Conservation (phyloP, 805 yeast species). For the Wickerhamomyces ciferrii region DNA sequence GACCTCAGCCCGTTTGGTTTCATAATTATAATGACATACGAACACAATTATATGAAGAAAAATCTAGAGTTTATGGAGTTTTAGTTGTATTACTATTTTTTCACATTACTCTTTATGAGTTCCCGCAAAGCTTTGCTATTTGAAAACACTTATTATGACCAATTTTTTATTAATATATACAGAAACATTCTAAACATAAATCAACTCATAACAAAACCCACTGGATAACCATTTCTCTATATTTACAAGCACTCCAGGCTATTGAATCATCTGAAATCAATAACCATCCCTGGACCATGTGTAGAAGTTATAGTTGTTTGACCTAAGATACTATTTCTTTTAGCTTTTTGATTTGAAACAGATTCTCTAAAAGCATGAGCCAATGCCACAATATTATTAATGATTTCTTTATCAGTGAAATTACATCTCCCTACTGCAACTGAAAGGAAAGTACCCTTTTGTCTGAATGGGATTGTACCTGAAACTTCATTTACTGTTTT, state of each 20-base stretch:
- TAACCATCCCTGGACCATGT: slow-evolving; percentile 74
- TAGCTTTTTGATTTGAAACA: slow-evolving; percentile 50
- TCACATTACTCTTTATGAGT: no score
- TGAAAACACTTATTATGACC: background rate
- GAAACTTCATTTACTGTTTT: slow-evolving; percentile 46
- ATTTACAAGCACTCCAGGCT: background rate
- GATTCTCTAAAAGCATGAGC: slow-evolving; percentile 54
- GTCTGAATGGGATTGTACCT: slow-evolving; percentile 77
- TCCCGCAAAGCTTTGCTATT: no score
- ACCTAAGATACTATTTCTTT: slow-evolving; percentile 67
- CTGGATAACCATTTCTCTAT: background rate
- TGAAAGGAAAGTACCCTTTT: slow-evolving; percentile 52
- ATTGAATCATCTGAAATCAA: slow-evolving; percentile 33
- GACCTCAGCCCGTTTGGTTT: no score
- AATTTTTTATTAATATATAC: background rate
- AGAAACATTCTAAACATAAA: background rate
- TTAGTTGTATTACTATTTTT: no score
- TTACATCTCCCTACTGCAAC: slow-evolving; percentile 73
- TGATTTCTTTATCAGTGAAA: slow-evolving; percentile 71
- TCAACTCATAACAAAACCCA: background rate
- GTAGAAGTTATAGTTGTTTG: slow-evolving; percentile 65
- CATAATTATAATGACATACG: no score
- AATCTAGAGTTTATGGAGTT: no score
- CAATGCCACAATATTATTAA: slow-evolving; percentile 65
- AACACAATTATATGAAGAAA: no score